Base-by-base conservation (phyloP, 164 flowering plant species). In the Liquidambar formosana region DNA sequence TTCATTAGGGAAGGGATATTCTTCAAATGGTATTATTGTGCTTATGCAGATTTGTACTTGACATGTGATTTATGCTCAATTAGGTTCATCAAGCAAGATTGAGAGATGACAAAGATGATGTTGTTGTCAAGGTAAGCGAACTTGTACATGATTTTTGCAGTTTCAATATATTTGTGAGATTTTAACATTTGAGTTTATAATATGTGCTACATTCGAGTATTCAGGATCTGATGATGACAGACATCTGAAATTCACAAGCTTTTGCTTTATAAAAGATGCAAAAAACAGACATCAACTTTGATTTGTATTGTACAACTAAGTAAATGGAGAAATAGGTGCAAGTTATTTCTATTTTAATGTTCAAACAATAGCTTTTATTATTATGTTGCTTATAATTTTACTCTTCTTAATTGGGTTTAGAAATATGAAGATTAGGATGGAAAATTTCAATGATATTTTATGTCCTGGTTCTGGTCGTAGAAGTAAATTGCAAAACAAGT, bases 181-280 rank as follows among this genome's bases (percentile, higher is more conserved):
- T 59, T 66, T 77, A 51, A 77, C 61, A 61, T 51, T 25, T 51
- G 21, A 63, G 53, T 58, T 48, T 28, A 44, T 48, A 63, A 59
- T 73, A 95, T 97, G 97, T 95, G 54, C 99, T 92, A 86, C 99
- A 95, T 88, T 97, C 97, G 44, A 97, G 99, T 49, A 82, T 91
- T 67, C 86, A 89, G 79, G 83, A 88, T 26, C 68, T 95, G 71
- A 95, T 92, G 99, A 91, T 92, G 97, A 91, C 94, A 46, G 99
- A 95, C 78, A 82, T 95, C 67, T 90, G 77, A 22, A 95, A 95
- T 72, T 75, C 91, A 84, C 91, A 91, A 88, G 94, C 97, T 63
- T 85, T 95, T 81, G 97, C 99, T 23, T 74, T 86, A 23, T 95
- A 78, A 82, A 81, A n/a, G n/a, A n/a, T 95, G 87, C 99, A 95